phyloP scores from a whole-genome alignment of 2,329 filamentous ascomycete species.

The Neoscytalidium dimidiatum region DNA sequence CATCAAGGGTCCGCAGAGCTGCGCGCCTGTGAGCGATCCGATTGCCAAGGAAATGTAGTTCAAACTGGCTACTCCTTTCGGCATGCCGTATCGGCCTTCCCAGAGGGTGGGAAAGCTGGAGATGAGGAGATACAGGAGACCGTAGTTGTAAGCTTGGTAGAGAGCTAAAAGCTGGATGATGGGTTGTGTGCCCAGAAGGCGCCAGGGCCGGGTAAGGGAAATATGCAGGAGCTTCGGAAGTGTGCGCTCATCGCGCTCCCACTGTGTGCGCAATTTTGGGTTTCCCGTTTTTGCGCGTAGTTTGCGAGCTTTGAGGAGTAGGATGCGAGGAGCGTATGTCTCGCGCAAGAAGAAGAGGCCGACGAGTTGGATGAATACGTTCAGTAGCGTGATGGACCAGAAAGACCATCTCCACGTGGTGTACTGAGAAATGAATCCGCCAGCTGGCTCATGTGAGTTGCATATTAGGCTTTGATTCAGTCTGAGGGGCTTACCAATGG shows the following conservation, averaged over 20 bases:
- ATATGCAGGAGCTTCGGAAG: conserved; percentile 31
- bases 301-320: conserved; percentile 56
- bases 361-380: conserved; percentile 41
- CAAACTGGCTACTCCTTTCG: conserved; percentile 59
- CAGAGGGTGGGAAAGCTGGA: conserved; percentile 64
- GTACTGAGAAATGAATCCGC: conserved; percentile 46
- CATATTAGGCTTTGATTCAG: too few species aligned
- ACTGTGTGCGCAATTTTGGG: conserved; percentile 57
- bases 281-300: conserved; percentile 63
- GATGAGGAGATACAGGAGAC: conserved; percentile 64
- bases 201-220: conserved; percentile 57
- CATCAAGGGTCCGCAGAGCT: conserved; percentile 49
- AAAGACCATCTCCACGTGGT: conserved; percentile 53
- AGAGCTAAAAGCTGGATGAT: conserved; percentile 60
- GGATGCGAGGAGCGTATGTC: conserved; percentile 46
- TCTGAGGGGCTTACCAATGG: conserved; percentile 46
- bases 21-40: conserved; percentile 57
- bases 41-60: conserved; percentile 66
- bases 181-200: conserved; percentile 59
- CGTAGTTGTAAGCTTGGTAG: conserved; percentile 62
- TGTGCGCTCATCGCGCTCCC: conserved; percentile 41
- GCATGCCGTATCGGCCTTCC: conserved; percentile 56
- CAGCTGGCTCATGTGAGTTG: conserved; percentile 44
- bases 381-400: conserved; percentile 49
- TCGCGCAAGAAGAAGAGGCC: conserved; percentile 48